Conservation (phyloP, 1,284 basidiomycete genomes). For the Apiotrichum porosum region DNA sequence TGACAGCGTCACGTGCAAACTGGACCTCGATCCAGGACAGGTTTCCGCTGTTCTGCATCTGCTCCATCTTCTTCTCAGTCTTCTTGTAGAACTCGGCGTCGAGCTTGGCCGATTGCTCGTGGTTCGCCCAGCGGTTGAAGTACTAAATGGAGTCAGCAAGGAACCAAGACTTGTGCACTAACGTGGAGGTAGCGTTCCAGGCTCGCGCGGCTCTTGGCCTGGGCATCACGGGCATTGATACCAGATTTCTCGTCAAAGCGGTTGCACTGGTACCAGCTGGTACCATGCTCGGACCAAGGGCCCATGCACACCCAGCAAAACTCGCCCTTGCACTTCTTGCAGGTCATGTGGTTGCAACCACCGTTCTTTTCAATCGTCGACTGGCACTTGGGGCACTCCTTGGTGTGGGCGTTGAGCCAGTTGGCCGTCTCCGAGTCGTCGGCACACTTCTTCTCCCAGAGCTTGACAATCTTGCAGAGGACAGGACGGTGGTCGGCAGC, state of each 20-base stretch:
- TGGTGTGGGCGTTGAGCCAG: conserved; percentile 99
- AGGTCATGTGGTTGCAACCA: conserved; percentile 99
- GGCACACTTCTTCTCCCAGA: conserved; percentile 95
- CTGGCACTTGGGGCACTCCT: conserved; percentile 91
- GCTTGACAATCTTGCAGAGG: conserved; percentile 78
- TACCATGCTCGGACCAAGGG: conserved; percentile 96
- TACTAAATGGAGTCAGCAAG: conserved; percentile 57
- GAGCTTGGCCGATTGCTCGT: conserved; percentile 95
- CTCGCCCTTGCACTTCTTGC: conserved; percentile 93
- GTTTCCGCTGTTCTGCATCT: conserved; percentile 88
- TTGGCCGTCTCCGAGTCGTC: conserved; percentile 98
- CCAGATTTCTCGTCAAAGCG: conserved; percentile 92
- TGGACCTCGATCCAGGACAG: conserved; percentile 98
- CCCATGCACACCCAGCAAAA: conserved; percentile 67
- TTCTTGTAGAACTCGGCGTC: conserved; percentile 86
- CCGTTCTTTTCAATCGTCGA: conserved; percentile 99
- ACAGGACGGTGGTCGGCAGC: conserved; percentile 86
- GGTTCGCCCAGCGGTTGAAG: conserved; percentile 97
- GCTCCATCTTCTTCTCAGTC: conserved; percentile 99
- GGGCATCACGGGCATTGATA: conserved; percentile 79
- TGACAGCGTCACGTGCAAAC: conserved; percentile 96
- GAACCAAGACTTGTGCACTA: conserved; percentile 41
- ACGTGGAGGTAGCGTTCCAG: conserved; percentile 96
- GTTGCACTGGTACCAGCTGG: conserved; percentile 96
- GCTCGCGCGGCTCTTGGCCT: conserved; percentile 78